Conservation (phyloP, 192 early-diverging fungal genomes). For the Gamsiella multidivaricata region DNA sequence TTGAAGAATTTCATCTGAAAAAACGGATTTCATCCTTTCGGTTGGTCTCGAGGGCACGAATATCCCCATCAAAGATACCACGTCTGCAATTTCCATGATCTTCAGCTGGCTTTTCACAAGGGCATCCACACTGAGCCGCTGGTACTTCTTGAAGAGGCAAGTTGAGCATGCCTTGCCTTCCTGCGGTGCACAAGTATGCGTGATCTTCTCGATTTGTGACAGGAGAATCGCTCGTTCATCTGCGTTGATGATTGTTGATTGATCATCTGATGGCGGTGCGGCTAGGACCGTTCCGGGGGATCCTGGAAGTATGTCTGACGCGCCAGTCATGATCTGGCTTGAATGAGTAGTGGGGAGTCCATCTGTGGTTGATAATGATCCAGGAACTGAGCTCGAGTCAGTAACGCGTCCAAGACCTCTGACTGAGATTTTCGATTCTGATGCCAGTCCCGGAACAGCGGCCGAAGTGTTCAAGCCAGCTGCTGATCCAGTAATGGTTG, state of each 20-base stretch:
- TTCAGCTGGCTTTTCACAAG: conserved; percentile 16
- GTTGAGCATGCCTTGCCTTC: conserved; percentile 13
- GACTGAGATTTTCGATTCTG: no score
- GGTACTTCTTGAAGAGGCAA: conserved; percentile 24
- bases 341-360: conserved; percentile 8
- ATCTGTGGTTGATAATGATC: no score
- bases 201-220: conserved; percentile 19
- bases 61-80: conserved; percentile 18
- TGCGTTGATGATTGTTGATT: conserved; percentile 11
- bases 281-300: conserved; percentile 1
- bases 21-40: conserved; percentile 14
- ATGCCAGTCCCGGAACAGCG: no score
- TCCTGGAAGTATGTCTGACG: conserved; percentile 5
- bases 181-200: conserved; percentile 11
- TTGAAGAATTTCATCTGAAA: conserved; percentile 20
- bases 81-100: conserved; percentile 21
- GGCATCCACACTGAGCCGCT: conserved; percentile 17
- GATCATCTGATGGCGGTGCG: conserved; percentile 3
- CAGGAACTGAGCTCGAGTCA: no score
- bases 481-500: no score
- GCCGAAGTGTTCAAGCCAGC: no score
- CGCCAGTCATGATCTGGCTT: neutral
- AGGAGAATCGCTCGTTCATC: conserved; percentile 17
- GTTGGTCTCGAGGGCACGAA: conserved; percentile 21
- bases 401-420: no score